Conservation (phyloP, 768 basidiomycete species). For the Russula dissimulans region DNA sequence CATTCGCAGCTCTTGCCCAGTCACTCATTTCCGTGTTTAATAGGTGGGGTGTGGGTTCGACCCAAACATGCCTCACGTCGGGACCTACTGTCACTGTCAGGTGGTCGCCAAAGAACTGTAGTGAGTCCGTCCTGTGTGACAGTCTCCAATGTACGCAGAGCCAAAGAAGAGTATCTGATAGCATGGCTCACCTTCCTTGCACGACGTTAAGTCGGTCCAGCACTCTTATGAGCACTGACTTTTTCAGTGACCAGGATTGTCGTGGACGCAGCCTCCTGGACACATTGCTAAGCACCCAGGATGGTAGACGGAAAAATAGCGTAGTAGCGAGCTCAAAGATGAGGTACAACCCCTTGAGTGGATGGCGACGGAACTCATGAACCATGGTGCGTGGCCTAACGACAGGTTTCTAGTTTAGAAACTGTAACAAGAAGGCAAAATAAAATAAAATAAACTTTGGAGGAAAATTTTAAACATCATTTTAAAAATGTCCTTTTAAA, state of each 20-base stretch:
- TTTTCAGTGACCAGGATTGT: slow-evolving; percentile 4
- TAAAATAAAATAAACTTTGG: too few species aligned
- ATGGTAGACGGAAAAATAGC: slow-evolving; percentile 9
- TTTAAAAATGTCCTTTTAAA: too few species aligned
- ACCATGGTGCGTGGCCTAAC: background rate
- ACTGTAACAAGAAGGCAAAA: too few species aligned
- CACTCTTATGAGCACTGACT: slow-evolving; percentile 1
- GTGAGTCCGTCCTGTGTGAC: slow-evolving; percentile 1
- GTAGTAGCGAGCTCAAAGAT: slow-evolving; percentile 1
- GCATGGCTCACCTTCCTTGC: background rate
- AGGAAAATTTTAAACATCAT: too few species aligned
- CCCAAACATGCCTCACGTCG: slow-evolving; percentile 17
- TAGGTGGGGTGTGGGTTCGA: slow-evolving; percentile 16
- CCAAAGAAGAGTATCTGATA: background rate
- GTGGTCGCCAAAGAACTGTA: slow-evolving; percentile 11
- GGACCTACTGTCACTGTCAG: slow-evolving; percentile 6
- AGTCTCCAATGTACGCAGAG: background rate
- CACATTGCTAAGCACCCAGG: slow-evolving; percentile 6
- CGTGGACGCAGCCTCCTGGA: slow-evolving; percentile 1
- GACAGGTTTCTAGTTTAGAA: too few species aligned
- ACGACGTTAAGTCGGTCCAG: background rate
- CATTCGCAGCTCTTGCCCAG: slow-evolving; percentile 7
- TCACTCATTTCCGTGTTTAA: slow-evolving; percentile 10
- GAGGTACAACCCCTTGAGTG: slow-evolving; percentile 12
- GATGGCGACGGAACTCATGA: slow-evolving; percentile 9